A percentile compares a stretch with the other conserved stretches of the same genome.
Conservation (phyloP, 257 asterid species). For the Verbena officinalis region DNA sequence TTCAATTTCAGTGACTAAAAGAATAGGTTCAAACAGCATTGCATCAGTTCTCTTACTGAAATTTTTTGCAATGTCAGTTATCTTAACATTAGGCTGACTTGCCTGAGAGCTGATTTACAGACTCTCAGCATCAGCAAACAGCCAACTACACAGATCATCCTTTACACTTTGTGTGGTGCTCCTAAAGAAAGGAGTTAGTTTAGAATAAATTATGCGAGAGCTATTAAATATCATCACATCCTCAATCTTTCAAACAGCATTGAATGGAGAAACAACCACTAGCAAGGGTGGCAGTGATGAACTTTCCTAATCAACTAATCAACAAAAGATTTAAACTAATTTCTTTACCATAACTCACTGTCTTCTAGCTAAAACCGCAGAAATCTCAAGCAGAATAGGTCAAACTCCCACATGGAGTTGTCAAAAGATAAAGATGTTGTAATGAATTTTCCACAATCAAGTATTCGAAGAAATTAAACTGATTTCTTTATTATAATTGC, state of each 20-base stretch:
- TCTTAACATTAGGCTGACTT: conserved; percentile 18
- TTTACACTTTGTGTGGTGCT: conserved; percentile 10
- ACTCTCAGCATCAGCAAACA: conserved; percentile 11
- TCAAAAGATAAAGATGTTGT: neutral
- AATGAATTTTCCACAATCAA: neutral
- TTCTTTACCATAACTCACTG: no score
- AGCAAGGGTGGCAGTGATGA: neutral
- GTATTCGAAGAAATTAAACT: conserved; percentile 2
- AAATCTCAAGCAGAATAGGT: no score
- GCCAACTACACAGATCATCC: neutral
- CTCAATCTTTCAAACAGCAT: conserved; percentile 12
- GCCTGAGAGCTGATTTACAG: conserved; percentile 13
- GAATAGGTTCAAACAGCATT: conserved; percentile 8
- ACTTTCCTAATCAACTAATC: no score
- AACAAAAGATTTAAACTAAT: no score
- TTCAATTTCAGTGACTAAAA: no score
- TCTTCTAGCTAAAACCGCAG: no score
- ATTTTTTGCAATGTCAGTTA: conserved; percentile 1
- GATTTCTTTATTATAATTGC: neutral
- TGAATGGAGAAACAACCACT: conserved; percentile 7
- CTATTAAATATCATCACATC: conserved; percentile 10
- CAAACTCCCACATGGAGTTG: no score
- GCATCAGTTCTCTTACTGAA: neutral
- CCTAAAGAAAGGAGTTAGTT: conserved; percentile 6
- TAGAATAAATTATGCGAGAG: neutral